A percentile compares a stretch with the other conserved stretches of the same genome.
These are phyloP conservation scores for Pestalotiopsis sp. DNA, from an alignment of 2,329 filamentous ascomycete species.

Conservation along the genomic window DNA sequence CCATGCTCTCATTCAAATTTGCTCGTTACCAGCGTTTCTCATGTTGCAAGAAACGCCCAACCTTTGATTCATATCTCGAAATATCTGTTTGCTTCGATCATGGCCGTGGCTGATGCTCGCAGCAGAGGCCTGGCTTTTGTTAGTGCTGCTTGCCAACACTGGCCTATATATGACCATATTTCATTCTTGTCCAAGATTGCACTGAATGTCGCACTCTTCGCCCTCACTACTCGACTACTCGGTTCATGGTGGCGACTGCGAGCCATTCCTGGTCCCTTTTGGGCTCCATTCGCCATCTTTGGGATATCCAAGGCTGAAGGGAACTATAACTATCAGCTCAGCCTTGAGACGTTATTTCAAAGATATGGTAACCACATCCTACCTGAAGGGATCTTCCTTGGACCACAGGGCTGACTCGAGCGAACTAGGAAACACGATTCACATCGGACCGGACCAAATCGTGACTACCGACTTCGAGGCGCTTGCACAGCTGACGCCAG, in stretches of 20 bases:
- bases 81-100: too few species aligned
- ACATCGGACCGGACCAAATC: neutral
- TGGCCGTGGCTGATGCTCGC: too few species aligned
- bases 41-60: neutral
- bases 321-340: neutral
- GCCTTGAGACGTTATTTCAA: neutral
- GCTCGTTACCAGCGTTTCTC: neutral
- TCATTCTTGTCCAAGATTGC: neutral
- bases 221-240: neutral
- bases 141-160: too few species aligned
- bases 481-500: neutral
- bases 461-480: slow-evolving; percentile 1
- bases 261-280: neutral
- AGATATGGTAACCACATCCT: neutral
- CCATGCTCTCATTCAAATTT: neutral
- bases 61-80: too few species aligned
- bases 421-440: neutral
- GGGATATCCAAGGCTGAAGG: neutral
- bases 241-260: neutral
- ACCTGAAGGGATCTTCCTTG: neutral
- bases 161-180: neutral
- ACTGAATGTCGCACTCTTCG: neutral
- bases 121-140: too few species aligned
- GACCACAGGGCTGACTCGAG: neutral
- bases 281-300: neutral